Percentiles rank a stretch among this genome's conserved stretches.
These are phyloP conservation scores for Brassica cretica DNA, from an alignment of 345 rosid genomes.

Conservation along the genomic window DNA sequence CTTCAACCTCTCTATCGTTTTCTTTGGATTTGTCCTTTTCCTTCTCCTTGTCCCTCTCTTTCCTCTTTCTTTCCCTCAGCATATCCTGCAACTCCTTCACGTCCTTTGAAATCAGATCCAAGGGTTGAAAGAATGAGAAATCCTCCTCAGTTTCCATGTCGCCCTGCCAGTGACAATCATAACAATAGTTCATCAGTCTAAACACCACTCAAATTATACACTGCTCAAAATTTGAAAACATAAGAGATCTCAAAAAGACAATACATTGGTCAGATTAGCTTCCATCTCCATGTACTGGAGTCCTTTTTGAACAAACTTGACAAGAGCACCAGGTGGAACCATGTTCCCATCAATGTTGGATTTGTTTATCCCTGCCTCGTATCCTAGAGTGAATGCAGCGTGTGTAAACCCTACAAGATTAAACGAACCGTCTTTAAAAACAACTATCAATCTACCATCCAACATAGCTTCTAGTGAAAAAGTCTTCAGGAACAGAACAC, in stretches of 20 bases:
- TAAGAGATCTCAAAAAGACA: constrained; percentile 5
- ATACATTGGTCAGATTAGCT: constrained; percentile 83
- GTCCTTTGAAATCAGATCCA: constrained; percentile 94
- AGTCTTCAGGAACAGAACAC: not conserved
- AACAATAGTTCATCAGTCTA: not conserved
- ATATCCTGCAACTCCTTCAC: constrained; percentile 72
- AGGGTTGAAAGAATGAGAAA: constrained; percentile 92
- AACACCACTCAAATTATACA: not conserved
- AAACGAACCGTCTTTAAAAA: not conserved
- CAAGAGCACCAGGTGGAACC: constrained; percentile 96
- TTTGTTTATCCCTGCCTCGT: constrained; percentile 90
- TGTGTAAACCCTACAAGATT: constrained; percentile 72
- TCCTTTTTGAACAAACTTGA: constrained; percentile 88
- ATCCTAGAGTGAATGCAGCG: constrained; percentile 86
- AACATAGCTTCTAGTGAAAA: not conserved
- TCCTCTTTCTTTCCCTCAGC: constrained; percentile 76
- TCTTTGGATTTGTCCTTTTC: constrained; percentile 54
- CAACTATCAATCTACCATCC: not conserved
- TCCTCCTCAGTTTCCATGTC: constrained; percentile 88
- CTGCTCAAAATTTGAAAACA: not conserved
- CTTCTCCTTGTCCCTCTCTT: constrained; percentile 67
- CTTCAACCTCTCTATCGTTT: constrained; percentile 51
- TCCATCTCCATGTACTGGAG: constrained; percentile 99
- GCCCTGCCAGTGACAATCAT: constrained; percentile 46
- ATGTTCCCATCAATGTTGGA: constrained; percentile 84